Percentiles rank a stretch among this genome's conserved stretches.
phyloP scores from a whole-genome alignment of 2,329 filamentous ascomycete genomes.

The Seiridium cupressi region DNA sequence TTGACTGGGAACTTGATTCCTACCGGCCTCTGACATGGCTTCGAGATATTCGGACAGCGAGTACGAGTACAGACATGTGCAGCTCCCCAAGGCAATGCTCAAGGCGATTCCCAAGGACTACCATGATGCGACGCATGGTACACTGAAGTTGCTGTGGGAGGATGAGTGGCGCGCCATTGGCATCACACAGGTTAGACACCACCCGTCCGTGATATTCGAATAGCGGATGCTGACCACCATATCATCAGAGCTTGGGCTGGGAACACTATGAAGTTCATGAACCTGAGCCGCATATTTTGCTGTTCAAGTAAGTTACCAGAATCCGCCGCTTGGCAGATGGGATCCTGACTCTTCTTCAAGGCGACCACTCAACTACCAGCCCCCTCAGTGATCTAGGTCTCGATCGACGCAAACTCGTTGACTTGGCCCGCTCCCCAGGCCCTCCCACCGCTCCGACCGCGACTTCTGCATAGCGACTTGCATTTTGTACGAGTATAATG shows the following conservation, averaged over 20 bases:
- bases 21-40: background rate
- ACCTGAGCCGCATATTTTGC: slow-evolving; percentile 94
- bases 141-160: slow-evolving; percentile 94
- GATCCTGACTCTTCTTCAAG: slow-evolving; percentile 38
- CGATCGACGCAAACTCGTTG: slow-evolving; percentile 12
- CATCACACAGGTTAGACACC: slow-evolving; percentile 78
- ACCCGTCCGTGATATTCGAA: background rate
- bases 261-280: slow-evolving; percentile 99
- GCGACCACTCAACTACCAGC: slow-evolving; percentile 81
- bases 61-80: slow-evolving; percentile 96
- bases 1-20: background rate
- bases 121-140: slow-evolving; percentile 85
- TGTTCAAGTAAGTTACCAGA: slow-evolving; percentile 82
- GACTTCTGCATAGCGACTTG: slow-evolving; percentile 32
- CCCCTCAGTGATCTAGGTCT: slow-evolving; percentile 50
- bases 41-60: slow-evolving; percentile 86
- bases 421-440: slow-evolving; percentile 10
- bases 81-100: slow-evolving; percentile 96
- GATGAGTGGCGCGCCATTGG: slow-evolving; percentile 97
- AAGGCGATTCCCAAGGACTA: slow-evolving; percentile 95
- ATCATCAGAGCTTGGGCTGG: slow-evolving; percentile 87
- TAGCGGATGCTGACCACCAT: background rate
- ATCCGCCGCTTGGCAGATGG: background rate
- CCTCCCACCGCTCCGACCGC: slow-evolving; percentile 5
- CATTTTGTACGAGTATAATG: slow-evolving; percentile 28